phyloP scores from a whole-genome alignment of 2,329 filamentous ascomycete genomes.

The Fusarium sp. region DNA sequence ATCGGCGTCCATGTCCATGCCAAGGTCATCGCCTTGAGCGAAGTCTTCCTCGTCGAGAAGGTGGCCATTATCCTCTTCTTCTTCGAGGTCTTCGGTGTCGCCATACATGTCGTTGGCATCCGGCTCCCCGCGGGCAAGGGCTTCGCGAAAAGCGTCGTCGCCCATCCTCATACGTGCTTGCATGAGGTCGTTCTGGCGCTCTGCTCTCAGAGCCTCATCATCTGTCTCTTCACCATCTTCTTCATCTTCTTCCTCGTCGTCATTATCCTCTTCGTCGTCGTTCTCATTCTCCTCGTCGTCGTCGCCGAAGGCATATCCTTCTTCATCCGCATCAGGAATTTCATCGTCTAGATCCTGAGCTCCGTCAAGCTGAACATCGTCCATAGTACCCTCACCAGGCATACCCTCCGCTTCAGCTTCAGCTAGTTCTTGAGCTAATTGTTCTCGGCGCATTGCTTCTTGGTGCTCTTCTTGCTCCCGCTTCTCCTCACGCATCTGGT shows the following conservation, averaged over 20 bases:
- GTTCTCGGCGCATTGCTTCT: constrained; percentile 74
- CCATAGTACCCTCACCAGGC: constrained; percentile 58
- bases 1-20: constrained; percentile 68
- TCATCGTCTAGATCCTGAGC: constrained; percentile 74
- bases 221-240: constrained; percentile 50
- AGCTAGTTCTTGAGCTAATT: constrained; percentile 76
- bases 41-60: constrained; percentile 72
- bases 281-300: constrained; percentile 51
- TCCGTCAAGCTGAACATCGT: constrained; percentile 64
- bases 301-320: constrained; percentile 59
- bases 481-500: constrained; percentile 88
- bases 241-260: constrained; percentile 51
- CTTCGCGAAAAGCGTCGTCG: constrained; percentile 69
- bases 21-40: constrained; percentile 45
- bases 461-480: constrained; percentile 88
- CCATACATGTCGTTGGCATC: constrained; percentile 60
- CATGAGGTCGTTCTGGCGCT: constrained; percentile 59
- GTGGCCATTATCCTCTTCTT: constrained; percentile 64
- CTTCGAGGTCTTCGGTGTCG: constrained; percentile 62
- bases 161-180: constrained; percentile 61
- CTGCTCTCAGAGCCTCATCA: constrained; percentile 51
- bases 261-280: constrained; percentile 54
- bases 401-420: constrained; percentile 63
- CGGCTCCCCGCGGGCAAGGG: constrained; percentile 60
- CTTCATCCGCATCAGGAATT: constrained; percentile 71